Evolutionary conservation across 2,329 filamentous ascomycete species (phyloP), one percentile per base, ranked within the genome.

Genomic region (Tolypocladium nubicola): DNA sequence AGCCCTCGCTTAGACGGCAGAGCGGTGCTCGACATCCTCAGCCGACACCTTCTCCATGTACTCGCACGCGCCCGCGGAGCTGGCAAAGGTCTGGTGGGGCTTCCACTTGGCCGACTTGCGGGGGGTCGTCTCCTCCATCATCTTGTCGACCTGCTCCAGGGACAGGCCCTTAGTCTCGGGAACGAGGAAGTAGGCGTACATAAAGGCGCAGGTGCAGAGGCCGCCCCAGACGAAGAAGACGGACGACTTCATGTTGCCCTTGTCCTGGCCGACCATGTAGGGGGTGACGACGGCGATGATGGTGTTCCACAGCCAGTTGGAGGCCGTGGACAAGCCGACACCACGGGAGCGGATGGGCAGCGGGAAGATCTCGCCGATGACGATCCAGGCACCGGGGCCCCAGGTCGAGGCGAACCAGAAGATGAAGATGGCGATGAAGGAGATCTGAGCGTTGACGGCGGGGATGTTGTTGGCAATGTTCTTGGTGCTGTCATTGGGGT

Each of bases 251-350:
- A 91, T 76, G 73, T 90, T 85, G 61, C 84, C 86, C 61, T 81
- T 73, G 60, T 82, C 75, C 45, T 72, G 65, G 39, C 81, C 82
- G 39, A 88, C 80, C 73, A 89, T 86, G 77, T 87, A 89, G 19
- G 87, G 87, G 9, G 83, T 88, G 72, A 90, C 88, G 70, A 90
- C 80, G 59, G 83, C 71, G 56, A 82, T 81, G 67, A 81, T 81
- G 72, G 86, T 90, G 77, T 91, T 94, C 89, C 89, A 94, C 61
- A 94, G 81, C 90, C 90, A 95, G 82, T 95, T 95, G 70, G 86
- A 90, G 60, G 90, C 88, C 10, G 91, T 95, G 45, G 90, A 92
- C 50, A 96, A 81, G 65, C 82, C 90, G 59, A 96, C 90, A 76
- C 91, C 91, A 64, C 89, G 88, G 45, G 91, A 88, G 67, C 91